phyloP scores from a whole-genome alignment of 2,329 filamentous ascomycete species.

The Pyrenochaeta sp. region DNA sequence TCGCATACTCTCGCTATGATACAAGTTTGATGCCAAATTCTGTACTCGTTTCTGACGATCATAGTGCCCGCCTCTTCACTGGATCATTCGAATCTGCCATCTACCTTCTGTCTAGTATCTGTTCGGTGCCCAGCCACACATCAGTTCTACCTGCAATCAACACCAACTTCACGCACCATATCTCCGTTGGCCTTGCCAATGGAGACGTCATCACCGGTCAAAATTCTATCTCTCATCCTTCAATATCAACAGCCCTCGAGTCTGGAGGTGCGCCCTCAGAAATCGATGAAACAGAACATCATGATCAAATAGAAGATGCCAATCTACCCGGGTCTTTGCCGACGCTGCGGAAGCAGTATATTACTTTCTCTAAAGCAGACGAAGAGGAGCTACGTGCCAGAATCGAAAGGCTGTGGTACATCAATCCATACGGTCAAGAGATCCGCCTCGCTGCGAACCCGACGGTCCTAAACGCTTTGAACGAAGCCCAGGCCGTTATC shows the following conservation, averaged over 20 bases:
- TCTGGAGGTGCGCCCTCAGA: conserved; percentile 24
- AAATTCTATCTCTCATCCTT: conserved; percentile 64
- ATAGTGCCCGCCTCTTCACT: conserved; percentile 84
- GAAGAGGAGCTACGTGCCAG: conserved; percentile 79
- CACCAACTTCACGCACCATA: conserved; percentile 95
- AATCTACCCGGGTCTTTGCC: conserved; percentile 84
- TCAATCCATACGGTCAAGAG: conserved; percentile 98
- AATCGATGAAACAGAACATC: conserved; percentile 58
- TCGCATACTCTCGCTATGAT: not conserved
- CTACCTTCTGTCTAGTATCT: conserved; percentile 86
- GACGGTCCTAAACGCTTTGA: conserved; percentile 75
- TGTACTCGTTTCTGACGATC: conserved; percentile 11
- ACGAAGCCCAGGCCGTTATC: conserved; percentile 72
- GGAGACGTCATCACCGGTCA: conserved; percentile 86
- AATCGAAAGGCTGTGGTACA: conserved; percentile 91
- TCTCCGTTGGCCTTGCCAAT: conserved; percentile 80
- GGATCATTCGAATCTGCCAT: conserved; percentile 93
- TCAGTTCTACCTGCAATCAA: conserved; percentile 90
- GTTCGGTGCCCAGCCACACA: conserved; percentile 78
- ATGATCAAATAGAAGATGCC: conserved; percentile 78
- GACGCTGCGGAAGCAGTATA: conserved; percentile 79
- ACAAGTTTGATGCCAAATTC: not conserved
- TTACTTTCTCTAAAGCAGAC: conserved; percentile 77
- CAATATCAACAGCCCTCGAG: conserved; percentile 39
- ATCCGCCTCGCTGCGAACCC: conserved; percentile 86